A percentile compares a stretch with the other conserved stretches of the same genome.
Evolutionary conservation across 2,329 filamentous ascomycete species (phyloP).

Genomic region (Alternaria novae-zelandiae): DNA sequence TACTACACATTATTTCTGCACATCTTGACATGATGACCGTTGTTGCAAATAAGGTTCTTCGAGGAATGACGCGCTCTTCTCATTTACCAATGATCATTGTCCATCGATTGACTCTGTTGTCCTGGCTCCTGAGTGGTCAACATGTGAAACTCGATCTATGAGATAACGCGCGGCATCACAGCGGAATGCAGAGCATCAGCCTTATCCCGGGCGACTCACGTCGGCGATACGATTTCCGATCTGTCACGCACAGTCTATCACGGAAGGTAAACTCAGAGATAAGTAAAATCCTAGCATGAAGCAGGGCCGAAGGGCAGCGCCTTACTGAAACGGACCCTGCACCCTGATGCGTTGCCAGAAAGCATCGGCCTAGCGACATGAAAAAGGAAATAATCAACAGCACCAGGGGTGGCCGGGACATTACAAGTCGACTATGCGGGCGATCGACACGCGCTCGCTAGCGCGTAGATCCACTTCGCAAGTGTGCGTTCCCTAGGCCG

Average conservation of each 20-base stretch:
- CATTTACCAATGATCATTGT: neutral
- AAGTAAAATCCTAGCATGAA: neutral
- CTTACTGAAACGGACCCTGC: neutral
- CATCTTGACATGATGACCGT: neutral
- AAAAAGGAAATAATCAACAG: conserved; percentile 1
- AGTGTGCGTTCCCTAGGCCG: neutral
- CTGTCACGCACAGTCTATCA: neutral
- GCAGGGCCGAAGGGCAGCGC: neutral
- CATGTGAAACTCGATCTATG: neutral
- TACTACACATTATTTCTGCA: neutral
- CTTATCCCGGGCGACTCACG: neutral
- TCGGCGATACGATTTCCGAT: neutral
- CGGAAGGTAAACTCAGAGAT: neutral
- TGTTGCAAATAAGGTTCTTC: neutral
- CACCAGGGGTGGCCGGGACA: neutral
- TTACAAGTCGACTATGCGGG: conserved; percentile 4
- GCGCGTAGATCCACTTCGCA: neutral
- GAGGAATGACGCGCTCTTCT: neutral
- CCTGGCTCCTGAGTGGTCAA: neutral
- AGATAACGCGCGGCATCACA: neutral
- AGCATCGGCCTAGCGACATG: neutral
- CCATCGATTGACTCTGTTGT: neutral
- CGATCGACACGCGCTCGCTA: conserved; percentile 1
- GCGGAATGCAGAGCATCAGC: neutral
- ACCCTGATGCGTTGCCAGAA: neutral